Percentiles rank a stretch among this genome's conserved stretches.
These are phyloP conservation scores for Stemphylium vesicarium DNA, from an alignment of 2,329 filamentous ascomycete species.

Conservation along the genomic window DNA sequence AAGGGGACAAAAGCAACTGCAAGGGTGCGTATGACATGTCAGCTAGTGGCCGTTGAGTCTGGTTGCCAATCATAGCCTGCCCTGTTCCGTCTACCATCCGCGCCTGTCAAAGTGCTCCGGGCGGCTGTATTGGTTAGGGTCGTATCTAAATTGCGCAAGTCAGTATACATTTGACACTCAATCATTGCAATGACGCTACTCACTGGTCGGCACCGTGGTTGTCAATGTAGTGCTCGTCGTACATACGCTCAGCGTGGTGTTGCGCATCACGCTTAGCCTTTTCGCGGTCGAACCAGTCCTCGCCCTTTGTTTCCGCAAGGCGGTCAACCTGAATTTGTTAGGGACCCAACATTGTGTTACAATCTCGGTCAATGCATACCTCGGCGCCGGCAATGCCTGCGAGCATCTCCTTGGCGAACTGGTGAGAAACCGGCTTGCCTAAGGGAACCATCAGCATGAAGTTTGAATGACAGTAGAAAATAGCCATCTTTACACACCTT, in stretches of 20 bases:
- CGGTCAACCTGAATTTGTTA: constrained; percentile 59
- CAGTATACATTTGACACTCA: too few relatives aligned
- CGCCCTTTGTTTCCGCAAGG: constrained; percentile 66
- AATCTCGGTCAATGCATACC: constrained; percentile 48
- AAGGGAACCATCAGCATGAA: background rate
- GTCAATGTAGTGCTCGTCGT: constrained; percentile 57
- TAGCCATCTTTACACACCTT: constrained; percentile 58
- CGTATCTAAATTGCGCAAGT: constrained; percentile 24
- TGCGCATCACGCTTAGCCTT: constrained; percentile 56
- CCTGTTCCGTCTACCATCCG: constrained; percentile 30
- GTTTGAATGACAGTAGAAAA: background rate
- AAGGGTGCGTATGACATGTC: background rate
- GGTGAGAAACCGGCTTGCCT: constrained; percentile 75
- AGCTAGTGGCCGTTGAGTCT: constrained; percentile 3
- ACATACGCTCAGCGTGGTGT: constrained; percentile 53
- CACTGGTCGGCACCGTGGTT: constrained; percentile 51
- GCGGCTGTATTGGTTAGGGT: constrained; percentile 52
- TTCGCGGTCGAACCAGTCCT: constrained; percentile 57
- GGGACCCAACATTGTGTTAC: background rate
- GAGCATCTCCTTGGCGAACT: constrained; percentile 78
- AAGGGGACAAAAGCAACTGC: background rate
- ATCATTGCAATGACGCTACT: too few relatives aligned
- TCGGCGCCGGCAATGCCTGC: constrained; percentile 75
- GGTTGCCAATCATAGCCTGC: constrained; percentile 3
- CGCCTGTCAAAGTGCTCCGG: constrained; percentile 40